A percentile compares a stretch with the other conserved stretches of the same genome.
phyloP scores from a whole-genome alignment of 257 asterid species.

The Nyctanthes arbortristis region DNA sequence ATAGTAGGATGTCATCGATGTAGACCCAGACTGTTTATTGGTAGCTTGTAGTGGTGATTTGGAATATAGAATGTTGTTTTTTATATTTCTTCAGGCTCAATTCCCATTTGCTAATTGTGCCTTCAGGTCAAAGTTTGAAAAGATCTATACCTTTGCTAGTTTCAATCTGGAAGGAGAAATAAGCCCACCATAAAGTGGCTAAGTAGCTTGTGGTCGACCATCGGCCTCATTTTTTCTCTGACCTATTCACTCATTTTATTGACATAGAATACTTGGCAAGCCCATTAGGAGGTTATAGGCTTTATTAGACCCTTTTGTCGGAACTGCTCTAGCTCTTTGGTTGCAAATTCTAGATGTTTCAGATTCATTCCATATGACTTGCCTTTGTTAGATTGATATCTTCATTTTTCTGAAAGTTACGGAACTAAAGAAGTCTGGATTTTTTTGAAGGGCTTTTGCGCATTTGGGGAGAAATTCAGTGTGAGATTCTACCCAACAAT shows the following conservation, averaged over 20 bases:
- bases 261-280: no score
- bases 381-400: no score
- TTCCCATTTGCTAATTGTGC: not conserved
- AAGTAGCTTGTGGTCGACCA: no score
- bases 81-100: not conserved
- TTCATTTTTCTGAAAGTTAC: not conserved
- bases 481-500: no score
- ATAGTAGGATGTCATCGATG: no score
- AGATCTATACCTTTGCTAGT: no score
- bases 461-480: no score
- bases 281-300: not conserved
- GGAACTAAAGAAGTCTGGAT: no score
- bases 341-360: not conserved
- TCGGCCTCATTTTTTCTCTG: not conserved
- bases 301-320: not conserved
- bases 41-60: not conserved
- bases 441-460: not conserved
- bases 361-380: no score
- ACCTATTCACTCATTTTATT: not conserved
- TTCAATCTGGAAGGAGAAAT: not conserved
- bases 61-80: not conserved
- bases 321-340: no score
- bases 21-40: no score
- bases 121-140: not conserved
- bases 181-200: no score